These are phyloP conservation scores for Zymoseptoria passerinii DNA, from an alignment of 2,329 filamentous ascomycete genomes.

Conservation along the genomic window DNA sequence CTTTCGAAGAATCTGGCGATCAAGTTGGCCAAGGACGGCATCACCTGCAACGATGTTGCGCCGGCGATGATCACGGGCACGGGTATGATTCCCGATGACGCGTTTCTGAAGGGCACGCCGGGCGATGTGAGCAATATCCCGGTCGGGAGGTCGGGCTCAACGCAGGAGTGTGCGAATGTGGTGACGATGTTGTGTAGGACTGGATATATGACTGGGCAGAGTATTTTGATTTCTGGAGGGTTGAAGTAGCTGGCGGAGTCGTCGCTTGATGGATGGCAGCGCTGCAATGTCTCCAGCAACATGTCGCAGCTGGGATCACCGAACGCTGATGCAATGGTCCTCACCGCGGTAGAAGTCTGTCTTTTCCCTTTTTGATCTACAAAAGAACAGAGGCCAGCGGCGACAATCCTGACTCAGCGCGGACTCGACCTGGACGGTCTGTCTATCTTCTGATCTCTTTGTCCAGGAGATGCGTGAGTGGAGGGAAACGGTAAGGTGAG, in stretches of 20 bases:
- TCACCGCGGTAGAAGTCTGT: too few relatives aligned
- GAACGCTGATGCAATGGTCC: too few relatives aligned
- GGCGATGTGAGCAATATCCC: conserved; percentile 54
- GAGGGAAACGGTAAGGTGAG: not conserved
- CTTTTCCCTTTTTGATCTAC: too few relatives aligned
- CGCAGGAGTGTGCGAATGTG: conserved; percentile 52
- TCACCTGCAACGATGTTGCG: conserved; percentile 62
- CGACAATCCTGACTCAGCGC: too few relatives aligned
- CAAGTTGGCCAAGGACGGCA: conserved; percentile 52
- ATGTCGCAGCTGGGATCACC: too few relatives aligned
- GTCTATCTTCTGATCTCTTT: not conserved
- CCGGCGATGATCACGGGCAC: conserved; percentile 57
- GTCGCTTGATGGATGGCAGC: not conserved
- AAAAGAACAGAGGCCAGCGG: too few relatives aligned
- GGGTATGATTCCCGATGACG: conserved; percentile 51
- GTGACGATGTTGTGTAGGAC: conserved; percentile 54
- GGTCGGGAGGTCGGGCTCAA: conserved; percentile 49
- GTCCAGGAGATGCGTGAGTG: conserved; percentile 7
- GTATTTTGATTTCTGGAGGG: conserved; percentile 24
- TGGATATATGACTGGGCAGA: conserved; percentile 42
- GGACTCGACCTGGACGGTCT: too few relatives aligned
- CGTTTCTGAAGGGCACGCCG: conserved; percentile 35
- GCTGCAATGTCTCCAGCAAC: too few relatives aligned
- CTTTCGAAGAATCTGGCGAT: conserved; percentile 57
- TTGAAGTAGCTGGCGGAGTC: conserved; percentile 16